Evolutionary conservation across 345 rosid species (phyloP), one percentile per base, ranked within the genome.

Genomic region (Balakata baccata): DNA sequence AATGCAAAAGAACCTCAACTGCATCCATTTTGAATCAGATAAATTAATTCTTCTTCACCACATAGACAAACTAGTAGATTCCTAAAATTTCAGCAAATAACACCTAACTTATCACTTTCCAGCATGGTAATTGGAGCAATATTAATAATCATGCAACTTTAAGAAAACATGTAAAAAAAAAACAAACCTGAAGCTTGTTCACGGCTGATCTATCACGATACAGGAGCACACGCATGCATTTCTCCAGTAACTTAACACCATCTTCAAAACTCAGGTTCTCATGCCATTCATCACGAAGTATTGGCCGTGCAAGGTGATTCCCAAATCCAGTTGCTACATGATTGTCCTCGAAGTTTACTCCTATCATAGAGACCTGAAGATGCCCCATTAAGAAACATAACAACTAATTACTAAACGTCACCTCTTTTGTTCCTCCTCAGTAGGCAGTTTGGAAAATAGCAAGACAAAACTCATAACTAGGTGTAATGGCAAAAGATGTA

Each of bases 321-420:
- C 98, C 99, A 64, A 96, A 96, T 39, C 98, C 97, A 60, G 98
- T 93, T 22, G 99, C 99, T 6, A 93, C 92, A 81, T 93, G 99
- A 64, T 89, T 61, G 75, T 96, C 98, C 79, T 93, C 99, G 53
- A 86, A 96, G 76, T 88, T 89, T 12, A 96, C 98, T 69, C 99
- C 99, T 60, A 93, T 89, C 97, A 91, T 91, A 68, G 86, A 86
- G 20, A 96, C 98, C 98, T 96, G 83, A 11, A 63, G 13, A 41
- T 64, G 62, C 69, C 64, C 64, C 20, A 53, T n/a, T 46, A 16
- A 49, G 11, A 38, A 79, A 69, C 61, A 58, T 6, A 69, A 46
- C 3, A 12, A 47, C 9, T 20, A 51, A n/a, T 62, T 7, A 7
- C 0, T 1, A 73, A 47, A 63, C 13, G 7, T 16, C 58, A 29